Percentiles rank a stretch among this genome's conserved stretches.
These are phyloP conservation scores for Rhododendron molle DNA, from an alignment of 148 eudicot species.

Conservation along the genomic window DNA sequence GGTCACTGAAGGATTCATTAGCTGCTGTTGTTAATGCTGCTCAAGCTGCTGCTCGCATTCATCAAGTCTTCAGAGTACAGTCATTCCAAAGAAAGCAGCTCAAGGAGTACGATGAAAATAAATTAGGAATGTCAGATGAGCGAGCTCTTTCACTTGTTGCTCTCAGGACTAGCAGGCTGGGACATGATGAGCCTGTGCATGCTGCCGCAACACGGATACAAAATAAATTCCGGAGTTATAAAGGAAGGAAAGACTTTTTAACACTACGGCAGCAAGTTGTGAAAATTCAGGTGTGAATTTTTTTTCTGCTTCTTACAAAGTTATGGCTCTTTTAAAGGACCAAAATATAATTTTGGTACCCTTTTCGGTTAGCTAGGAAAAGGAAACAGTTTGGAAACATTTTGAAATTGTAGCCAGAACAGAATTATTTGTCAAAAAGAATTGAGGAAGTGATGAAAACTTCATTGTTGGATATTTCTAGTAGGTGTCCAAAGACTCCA, in stretches of 20 bases:
- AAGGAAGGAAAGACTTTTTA: conserved; percentile 65
- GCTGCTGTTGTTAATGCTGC: conserved; percentile 87
- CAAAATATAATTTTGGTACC: neutral
- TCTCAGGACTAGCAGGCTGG: conserved; percentile 38
- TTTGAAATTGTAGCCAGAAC: neutral
- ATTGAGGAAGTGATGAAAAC: neutral
- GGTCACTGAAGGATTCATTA: conserved; percentile 71
- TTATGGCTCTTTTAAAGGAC: neutral
- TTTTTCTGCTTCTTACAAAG: neutral
- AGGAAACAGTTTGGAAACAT: neutral
- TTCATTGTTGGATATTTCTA: neutral
- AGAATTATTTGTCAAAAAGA: neutral
- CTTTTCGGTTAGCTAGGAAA: neutral
- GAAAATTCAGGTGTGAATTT: conserved; percentile 69
- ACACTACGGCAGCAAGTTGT: conserved; percentile 57
- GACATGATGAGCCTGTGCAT: conserved; percentile 48
- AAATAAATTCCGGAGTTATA: conserved; percentile 72
- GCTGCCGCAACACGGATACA: conserved; percentile 74
- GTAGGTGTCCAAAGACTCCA: neutral
- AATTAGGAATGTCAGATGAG: conserved; percentile 47
- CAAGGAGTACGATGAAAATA: conserved; percentile 32
- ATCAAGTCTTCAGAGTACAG: conserved; percentile 72
- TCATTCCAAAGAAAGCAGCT: conserved; percentile 75
- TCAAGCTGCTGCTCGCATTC: conserved; percentile 87
- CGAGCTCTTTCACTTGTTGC: conserved; percentile 56